These are phyloP conservation scores for Zopfochytrium polystomum DNA, from an alignment of 371 early-diverging fungal species.

Conservation along the genomic window DNA sequence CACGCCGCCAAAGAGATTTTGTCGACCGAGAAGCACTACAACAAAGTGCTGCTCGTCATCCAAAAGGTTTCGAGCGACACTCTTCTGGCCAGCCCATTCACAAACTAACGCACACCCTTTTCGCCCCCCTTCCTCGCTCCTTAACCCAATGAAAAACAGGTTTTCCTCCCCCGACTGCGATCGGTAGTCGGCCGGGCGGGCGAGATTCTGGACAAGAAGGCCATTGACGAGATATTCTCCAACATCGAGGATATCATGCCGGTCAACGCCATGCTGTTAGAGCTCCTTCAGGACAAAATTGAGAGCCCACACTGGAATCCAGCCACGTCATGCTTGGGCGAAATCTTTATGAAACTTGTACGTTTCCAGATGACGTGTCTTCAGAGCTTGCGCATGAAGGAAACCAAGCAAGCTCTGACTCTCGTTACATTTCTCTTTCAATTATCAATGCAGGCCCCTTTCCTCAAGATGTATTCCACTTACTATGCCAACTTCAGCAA, in stretches of 20 bases:
- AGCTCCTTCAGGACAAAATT: conserved; percentile 55
- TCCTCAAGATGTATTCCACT: conserved; percentile 66
- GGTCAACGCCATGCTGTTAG: conserved; percentile 58
- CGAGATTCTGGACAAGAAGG: conserved; percentile 42
- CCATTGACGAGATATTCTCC: conserved; percentile 58
- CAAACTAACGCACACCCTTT: not conserved
- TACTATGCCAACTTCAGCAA: conserved; percentile 69
- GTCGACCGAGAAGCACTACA: conserved; percentile 67
- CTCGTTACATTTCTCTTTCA: not conserved
- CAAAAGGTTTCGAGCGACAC: conserved; percentile 50
- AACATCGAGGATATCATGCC: conserved; percentile 63
- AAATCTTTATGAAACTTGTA: conserved; percentile 62
- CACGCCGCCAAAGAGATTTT: conserved; percentile 62
- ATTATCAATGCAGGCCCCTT: conserved; percentile 41
- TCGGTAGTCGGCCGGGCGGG: conserved; percentile 29
- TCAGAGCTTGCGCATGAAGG: not conserved
- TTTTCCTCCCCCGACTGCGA: conserved; percentile 20
- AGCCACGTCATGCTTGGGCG: conserved; percentile 56
- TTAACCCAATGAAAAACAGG: conserved; percentile 11
- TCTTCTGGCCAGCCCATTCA: not conserved
- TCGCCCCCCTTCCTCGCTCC: not conserved
- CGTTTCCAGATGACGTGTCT: too few relatives aligned
- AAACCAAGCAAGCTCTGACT: not conserved
- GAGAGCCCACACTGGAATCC: conserved; percentile 51
- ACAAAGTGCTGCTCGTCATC: conserved; percentile 54